These are phyloP conservation scores for Claviceps quebecensis DNA, from an alignment of 2,329 filamentous ascomycete genomes.

Conservation along the genomic window DNA sequence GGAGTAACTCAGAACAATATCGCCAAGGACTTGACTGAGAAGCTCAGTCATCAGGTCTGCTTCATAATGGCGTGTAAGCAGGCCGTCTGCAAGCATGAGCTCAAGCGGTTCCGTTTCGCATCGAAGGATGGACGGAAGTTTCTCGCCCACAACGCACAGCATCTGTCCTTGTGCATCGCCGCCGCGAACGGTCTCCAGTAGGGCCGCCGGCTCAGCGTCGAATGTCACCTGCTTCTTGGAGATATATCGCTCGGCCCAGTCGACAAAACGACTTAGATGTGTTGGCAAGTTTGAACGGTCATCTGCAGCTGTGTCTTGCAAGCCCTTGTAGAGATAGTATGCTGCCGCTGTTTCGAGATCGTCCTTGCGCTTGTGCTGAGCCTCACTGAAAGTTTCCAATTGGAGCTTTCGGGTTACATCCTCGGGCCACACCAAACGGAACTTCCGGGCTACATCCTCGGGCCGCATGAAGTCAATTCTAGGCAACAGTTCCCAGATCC, in stretches of 20 bases:
- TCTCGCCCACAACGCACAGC: constrained; percentile 12
- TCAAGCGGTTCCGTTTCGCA: constrained; percentile 13
- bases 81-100: constrained; percentile 15
- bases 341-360: constrained; percentile 8
- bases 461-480: constrained; percentile 9
- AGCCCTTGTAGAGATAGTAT: constrained; percentile 11
- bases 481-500: constrained; percentile 13
- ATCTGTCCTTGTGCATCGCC: constrained; percentile 11
- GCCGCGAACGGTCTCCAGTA: background rate
- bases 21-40: background rate
- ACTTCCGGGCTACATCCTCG: constrained; percentile 12
- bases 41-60: constrained; percentile 1
- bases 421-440: constrained; percentile 4
- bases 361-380: constrained; percentile 12
- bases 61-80: constrained; percentile 11
- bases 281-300: constrained; percentile 10
- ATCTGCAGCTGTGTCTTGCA: constrained; percentile 10
- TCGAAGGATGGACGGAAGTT: constrained; percentile 12
- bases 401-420: too few species aligned
- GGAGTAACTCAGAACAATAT: background rate
- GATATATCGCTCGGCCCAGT: constrained; percentile 8
- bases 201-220: constrained; percentile 1
- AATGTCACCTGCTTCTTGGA: constrained; percentile 2
- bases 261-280: constrained; percentile 10
- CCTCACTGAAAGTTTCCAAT: constrained; percentile 9